Conservation (phyloP, 2,329 filamentous ascomycete species). For the Lasiodiplodia sp. region DNA sequence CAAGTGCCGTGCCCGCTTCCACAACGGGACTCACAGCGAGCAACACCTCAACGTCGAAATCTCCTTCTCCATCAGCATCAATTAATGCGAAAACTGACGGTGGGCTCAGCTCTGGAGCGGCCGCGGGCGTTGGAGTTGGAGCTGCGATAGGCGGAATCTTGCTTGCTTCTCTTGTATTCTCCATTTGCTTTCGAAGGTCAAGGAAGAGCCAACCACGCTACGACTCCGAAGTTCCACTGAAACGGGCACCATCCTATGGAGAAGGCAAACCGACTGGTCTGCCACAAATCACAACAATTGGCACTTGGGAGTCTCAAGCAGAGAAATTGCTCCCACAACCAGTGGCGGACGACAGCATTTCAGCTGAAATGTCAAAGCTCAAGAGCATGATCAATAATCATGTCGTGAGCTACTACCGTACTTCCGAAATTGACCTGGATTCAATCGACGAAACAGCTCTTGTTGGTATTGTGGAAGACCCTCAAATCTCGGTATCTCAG, state of each 20-base stretch:
- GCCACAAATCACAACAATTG: conserved; percentile 1
- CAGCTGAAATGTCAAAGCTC: conserved; percentile 42
- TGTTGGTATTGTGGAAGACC: conserved; percentile 35
- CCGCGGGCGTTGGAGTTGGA: conserved; percentile 48
- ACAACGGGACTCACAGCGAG: too few relatives aligned
- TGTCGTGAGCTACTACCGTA: conserved; percentile 47
- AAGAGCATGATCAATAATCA: conserved; percentile 46
- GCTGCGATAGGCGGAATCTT: conserved; percentile 43
- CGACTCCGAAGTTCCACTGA: background rate
- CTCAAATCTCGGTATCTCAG: conserved; percentile 35
- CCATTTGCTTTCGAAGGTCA: conserved; percentile 36
- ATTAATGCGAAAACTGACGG: too few relatives aligned
- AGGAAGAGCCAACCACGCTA: conserved; percentile 14
- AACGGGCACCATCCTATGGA: conserved; percentile 1
- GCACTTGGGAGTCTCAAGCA: background rate
- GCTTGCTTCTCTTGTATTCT: conserved; percentile 36
- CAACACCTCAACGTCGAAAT: too few relatives aligned
- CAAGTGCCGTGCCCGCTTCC: too few relatives aligned
- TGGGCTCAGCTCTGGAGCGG: conserved; percentile 35
- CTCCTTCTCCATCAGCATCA: too few relatives aligned
- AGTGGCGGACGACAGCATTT: conserved; percentile 42
- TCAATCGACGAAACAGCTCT: conserved; percentile 38
- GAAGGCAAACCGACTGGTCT: background rate
- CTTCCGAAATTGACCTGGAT: conserved; percentile 34
- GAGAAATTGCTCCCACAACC: conserved; percentile 41